Evolutionary conservation across 345 rosid species (phyloP).

Genomic region (Rhizophora apiculata): DNA sequence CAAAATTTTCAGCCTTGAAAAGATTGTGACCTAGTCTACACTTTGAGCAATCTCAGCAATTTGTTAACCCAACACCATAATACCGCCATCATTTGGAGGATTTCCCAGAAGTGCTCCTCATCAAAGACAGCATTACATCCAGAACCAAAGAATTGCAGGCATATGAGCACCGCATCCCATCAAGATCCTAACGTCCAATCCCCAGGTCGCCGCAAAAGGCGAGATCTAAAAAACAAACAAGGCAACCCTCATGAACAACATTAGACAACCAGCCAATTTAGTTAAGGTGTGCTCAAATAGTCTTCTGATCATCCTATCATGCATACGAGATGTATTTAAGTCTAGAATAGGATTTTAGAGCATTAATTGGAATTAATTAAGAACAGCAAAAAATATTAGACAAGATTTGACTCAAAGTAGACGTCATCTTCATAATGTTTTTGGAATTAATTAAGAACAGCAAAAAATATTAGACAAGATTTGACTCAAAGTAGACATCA

Average conservation of each 20-base stretch:
- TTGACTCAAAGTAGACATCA: no score
- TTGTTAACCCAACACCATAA: slow-evolving; percentile 22
- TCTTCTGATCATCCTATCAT: slow-evolving; percentile 10
- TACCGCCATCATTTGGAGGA: slow-evolving; percentile 12
- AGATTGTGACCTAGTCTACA: slow-evolving; percentile 35
- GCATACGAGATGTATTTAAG: neutral
- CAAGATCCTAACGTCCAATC: slow-evolving; percentile 77
- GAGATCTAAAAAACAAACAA: slow-evolving; percentile 87
- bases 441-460: no score
- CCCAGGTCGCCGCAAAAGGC: slow-evolving; percentile 69
- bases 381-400: no score
- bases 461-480: no score
- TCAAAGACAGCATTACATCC: slow-evolving; percentile 51
- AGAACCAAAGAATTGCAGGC: slow-evolving; percentile 48
- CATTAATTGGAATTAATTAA: no score
- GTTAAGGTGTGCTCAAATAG: slow-evolving; percentile 18
- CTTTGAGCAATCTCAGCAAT: slow-evolving; percentile 25
- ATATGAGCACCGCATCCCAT: slow-evolving; percentile 64
- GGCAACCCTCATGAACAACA: slow-evolving; percentile 45
- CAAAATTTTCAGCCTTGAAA: slow-evolving; percentile 38
- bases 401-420: no score
- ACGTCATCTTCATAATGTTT: no score
- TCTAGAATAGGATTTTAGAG: no score
- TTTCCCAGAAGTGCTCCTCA: slow-evolving; percentile 31
- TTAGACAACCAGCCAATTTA: slow-evolving; percentile 29